Percentiles rank a stretch among this genome's conserved stretches.
Conservation (phyloP, 1,139 yeast species). For the Magnusiomyces clavatus region DNA sequence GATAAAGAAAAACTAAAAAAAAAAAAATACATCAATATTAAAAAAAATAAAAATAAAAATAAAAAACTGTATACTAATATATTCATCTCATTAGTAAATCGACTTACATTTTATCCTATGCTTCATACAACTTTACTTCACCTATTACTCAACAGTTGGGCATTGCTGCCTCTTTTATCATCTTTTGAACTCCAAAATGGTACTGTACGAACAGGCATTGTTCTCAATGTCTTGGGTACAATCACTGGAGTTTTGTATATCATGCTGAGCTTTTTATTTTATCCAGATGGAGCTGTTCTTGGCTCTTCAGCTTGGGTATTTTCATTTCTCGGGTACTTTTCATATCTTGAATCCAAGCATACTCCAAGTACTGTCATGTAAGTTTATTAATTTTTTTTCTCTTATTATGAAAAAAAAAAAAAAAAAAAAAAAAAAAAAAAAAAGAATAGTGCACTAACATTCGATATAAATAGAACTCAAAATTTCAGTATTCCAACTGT, state of each 20-base stretch:
- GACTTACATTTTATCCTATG: slow-evolving; percentile 68
- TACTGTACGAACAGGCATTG: slow-evolving; percentile 79
- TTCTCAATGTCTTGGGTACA: slow-evolving; percentile 65
- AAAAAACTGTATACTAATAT: neutral
- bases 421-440: too few relatives aligned
- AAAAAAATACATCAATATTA: too few relatives aligned
- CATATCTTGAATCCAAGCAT: slow-evolving; percentile 49
- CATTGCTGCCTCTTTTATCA: slow-evolving; percentile 55
- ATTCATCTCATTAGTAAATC: slow-evolving; percentile 35
- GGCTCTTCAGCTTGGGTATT: slow-evolving; percentile 76
- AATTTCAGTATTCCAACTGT: slow-evolving; percentile 49
- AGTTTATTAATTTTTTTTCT: slow-evolving; percentile 12
- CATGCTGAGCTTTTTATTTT: slow-evolving; percentile 45
- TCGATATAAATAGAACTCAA: slow-evolving; percentile 13
- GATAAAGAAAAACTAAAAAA: too few relatives aligned
- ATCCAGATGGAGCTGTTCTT: slow-evolving; percentile 47
- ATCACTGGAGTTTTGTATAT: slow-evolving; percentile 64
- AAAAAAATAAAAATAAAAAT: too few relatives aligned
- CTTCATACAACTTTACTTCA: slow-evolving; percentile 59
- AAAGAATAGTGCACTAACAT: too few relatives aligned
- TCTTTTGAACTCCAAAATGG: slow-evolving; percentile 69
- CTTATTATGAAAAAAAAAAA: too few relatives aligned
- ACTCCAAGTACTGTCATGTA: slow-evolving; percentile 39
- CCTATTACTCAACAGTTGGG: slow-evolving; percentile 52
- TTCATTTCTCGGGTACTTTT: slow-evolving; percentile 56